A percentile compares a stretch with the other conserved stretches of the same genome.
These are phyloP conservation scores for Protomyces gravidus DNA, from an alignment of 1,139 yeast species.

Conservation along the genomic window DNA sequence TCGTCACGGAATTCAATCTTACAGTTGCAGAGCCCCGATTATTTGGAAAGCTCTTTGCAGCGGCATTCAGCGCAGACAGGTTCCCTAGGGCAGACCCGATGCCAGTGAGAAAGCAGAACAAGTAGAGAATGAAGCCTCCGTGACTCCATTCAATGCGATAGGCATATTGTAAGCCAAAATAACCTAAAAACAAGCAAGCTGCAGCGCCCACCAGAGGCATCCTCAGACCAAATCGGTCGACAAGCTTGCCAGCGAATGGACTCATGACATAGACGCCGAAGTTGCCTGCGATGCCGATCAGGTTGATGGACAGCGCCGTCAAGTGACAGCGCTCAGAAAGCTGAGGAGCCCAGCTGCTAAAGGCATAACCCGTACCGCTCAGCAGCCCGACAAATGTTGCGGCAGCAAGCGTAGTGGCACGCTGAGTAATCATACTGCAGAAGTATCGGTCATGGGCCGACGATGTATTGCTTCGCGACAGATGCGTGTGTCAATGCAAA, in stretches of 20 bases:
- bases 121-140: constrained; percentile 14
- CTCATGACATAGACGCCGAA: constrained; percentile 61
- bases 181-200: constrained; percentile 7
- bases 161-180: constrained; percentile 12
- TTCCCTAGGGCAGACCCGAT: constrained; percentile 43
- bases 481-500: no score
- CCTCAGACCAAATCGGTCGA: constrained; percentile 34
- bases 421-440: neutral
- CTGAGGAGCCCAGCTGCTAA: constrained; percentile 55
- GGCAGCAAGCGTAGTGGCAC: neutral
- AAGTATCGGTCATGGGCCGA: neutral
- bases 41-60: constrained; percentile 43
- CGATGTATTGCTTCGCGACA: no score
- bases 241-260: constrained; percentile 49
- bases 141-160: constrained; percentile 3
- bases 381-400: constrained; percentile 47
- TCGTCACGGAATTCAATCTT: constrained; percentile 43
- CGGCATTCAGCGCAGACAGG: constrained; percentile 45
- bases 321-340: constrained; percentile 52
- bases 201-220: constrained; percentile 15
- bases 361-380: constrained; percentile 38
- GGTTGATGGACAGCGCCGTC: constrained; percentile 53
- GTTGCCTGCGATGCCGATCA: constrained; percentile 57
- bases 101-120: constrained; percentile 39
- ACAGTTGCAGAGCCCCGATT: constrained; percentile 18